Percentiles rank a stretch among this genome's conserved stretches.
Evolutionary conservation across 306 rosid genomes (phyloP).

Genomic region (Sechiopsis laciniata): DNA sequence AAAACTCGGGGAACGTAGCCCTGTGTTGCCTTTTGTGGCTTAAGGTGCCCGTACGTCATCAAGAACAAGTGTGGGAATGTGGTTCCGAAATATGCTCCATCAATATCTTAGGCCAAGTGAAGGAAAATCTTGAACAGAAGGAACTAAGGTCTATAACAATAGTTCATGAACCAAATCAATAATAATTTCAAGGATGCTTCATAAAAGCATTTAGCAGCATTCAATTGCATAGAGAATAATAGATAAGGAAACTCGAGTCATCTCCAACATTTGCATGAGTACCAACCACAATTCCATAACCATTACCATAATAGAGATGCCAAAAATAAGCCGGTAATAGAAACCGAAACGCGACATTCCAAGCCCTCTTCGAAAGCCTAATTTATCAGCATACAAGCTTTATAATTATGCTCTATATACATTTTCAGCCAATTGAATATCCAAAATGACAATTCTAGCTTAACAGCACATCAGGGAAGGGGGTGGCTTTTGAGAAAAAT

Average conservation of each 20-base stretch:
- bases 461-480: background rate
- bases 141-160: background rate
- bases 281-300: background rate
- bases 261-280: background rate
- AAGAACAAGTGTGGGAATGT: conserved; percentile 75
- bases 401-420: background rate
- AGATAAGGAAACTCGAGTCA: background rate
- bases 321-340: no score
- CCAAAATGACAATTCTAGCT: background rate
- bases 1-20: conserved; percentile 75
- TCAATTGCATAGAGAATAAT: background rate
- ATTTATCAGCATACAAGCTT: no score
- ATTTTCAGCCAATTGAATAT: background rate
- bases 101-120: conserved; percentile 51
- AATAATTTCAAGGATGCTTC: background rate
- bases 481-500: background rate
- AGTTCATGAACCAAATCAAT: conserved; percentile 5
- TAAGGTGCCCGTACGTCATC: conserved; percentile 74
- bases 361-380: no score
- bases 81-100: conserved; percentile 86
- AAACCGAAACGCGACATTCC: no score
- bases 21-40: conserved; percentile 66
- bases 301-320: background rate
- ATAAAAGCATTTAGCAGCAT: background rate
- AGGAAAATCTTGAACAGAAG: conserved; percentile 27